Evolutionary conservation across 2,329 filamentous ascomycete species (phyloP).

Genomic region (Diaporthe citrichinensis): DNA sequence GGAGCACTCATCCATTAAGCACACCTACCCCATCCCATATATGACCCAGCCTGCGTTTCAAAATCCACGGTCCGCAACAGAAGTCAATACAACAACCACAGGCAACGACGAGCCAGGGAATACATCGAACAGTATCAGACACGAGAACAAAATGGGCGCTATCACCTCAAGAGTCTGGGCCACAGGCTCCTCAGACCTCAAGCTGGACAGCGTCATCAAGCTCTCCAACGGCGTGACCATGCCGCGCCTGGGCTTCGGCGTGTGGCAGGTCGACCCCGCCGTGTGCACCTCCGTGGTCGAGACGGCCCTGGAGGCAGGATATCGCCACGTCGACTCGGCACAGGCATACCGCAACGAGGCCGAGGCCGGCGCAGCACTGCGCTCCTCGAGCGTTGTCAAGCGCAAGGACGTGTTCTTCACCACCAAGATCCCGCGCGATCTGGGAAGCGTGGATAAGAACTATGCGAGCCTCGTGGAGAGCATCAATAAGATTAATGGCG

Average conservation of each 20-base stretch:
- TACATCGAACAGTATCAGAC: not conserved
- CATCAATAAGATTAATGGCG: slow-evolving; percentile 34
- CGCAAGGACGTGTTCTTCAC: slow-evolving; percentile 38
- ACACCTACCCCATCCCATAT: too few relatives aligned
- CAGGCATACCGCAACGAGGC: slow-evolving; percentile 37
- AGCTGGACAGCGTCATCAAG: slow-evolving; percentile 34
- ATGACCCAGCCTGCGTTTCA: not conserved
- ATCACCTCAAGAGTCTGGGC: slow-evolving; percentile 30
- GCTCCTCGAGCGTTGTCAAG: slow-evolving; percentile 11
- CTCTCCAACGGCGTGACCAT: slow-evolving; percentile 33
- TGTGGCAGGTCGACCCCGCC: slow-evolving; percentile 30
- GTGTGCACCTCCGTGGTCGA: slow-evolving; percentile 27
- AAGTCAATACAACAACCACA: not conserved
- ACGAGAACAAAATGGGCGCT: slow-evolving; percentile 3
- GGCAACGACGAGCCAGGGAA: not conserved
- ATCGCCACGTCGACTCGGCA: slow-evolving; percentile 32
- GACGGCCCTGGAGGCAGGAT: slow-evolving; percentile 21
- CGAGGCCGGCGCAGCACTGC: slow-evolving; percentile 30
- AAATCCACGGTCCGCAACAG: not conserved
- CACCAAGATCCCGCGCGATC: slow-evolving; percentile 34
- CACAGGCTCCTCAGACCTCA: slow-evolving; percentile 14
- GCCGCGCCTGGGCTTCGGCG: slow-evolving; percentile 37
- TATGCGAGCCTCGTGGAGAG: slow-evolving; percentile 30
- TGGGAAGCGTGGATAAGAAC: slow-evolving; percentile 25
- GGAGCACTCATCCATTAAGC: not conserved